A percentile compares a stretch with the other conserved stretches of the same genome.
Evolutionary conservation across 2,329 filamentous ascomycete species (phyloP).

Genomic region (Mycosphaerella arachidis): DNA sequence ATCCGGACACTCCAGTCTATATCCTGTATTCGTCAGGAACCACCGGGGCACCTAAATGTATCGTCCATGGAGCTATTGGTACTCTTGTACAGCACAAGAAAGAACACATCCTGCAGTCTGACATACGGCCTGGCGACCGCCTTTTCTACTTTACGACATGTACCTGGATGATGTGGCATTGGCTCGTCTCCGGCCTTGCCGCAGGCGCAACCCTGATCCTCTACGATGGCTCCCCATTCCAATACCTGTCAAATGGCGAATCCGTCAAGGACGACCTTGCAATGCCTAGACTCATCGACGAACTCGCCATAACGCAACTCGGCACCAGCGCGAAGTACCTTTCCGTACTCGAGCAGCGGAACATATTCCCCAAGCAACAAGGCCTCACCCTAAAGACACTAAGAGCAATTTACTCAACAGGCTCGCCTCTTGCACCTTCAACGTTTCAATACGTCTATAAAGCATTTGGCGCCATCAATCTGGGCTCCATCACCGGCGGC

Average conservation of each 20-base stretch:
- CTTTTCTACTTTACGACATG: slow-evolving; percentile 93
- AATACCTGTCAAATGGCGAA: slow-evolving; percentile 43
- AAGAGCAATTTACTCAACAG: slow-evolving; percentile 88
- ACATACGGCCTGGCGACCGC: slow-evolving; percentile 65
- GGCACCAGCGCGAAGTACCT: slow-evolving; percentile 94
- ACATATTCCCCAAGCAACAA: slow-evolving; percentile 54
- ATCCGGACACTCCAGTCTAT: slow-evolving; percentile 83
- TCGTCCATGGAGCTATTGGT: slow-evolving; percentile 85
- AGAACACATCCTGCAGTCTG: slow-evolving; percentile 83
- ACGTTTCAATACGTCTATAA: slow-evolving; percentile 88
- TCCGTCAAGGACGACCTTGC: slow-evolving; percentile 68
- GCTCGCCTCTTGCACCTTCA: slow-evolving; percentile 84
- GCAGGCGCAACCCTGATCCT: slow-evolving; percentile 77
- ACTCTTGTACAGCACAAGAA: slow-evolving; percentile 97
- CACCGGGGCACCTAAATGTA: slow-evolving; percentile 82
- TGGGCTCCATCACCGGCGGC: slow-evolving; percentile 90
- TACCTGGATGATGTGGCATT: slow-evolving; percentile 99
- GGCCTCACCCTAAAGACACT: slow-evolving; percentile 57
- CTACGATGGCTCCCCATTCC: slow-evolving; percentile 90
- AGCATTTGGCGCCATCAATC: slow-evolving; percentile 79
- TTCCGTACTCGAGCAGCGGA: slow-evolving; percentile 78
- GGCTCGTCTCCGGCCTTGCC: slow-evolving; percentile 82
- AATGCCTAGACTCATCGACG: slow-evolving; percentile 75
- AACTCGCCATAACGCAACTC: slow-evolving; percentile 82
- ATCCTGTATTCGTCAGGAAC: slow-evolving; percentile 93